Evolutionary conservation across 805 yeast species (phyloP).

Genomic region (Lipomyces yamanashiensis): DNA sequence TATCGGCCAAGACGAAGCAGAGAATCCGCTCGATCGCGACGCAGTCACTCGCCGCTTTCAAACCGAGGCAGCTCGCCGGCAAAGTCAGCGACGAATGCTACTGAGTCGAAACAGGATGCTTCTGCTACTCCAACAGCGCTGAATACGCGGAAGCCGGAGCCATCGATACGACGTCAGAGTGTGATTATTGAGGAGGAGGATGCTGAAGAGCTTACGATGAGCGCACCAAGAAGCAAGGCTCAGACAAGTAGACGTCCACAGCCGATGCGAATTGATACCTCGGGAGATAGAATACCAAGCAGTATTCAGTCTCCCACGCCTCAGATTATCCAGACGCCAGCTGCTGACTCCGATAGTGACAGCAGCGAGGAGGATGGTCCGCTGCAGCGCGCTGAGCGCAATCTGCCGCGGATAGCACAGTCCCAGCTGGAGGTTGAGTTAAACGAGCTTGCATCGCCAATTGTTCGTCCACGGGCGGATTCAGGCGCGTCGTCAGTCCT

Average conservation of each 20-base stretch:
- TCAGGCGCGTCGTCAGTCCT: neutral
- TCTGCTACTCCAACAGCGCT: slow-evolving; percentile 1
- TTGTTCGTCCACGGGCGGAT: neutral
- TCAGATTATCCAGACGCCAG: slow-evolving; percentile 7
- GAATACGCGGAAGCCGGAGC: neutral
- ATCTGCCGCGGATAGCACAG: slow-evolving; percentile 22
- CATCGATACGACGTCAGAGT: slow-evolving; percentile 9
- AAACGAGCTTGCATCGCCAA: neutral
- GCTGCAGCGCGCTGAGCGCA: slow-evolving; percentile 17
- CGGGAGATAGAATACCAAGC: neutral
- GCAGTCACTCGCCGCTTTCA: neutral
- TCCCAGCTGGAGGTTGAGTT: slow-evolving; percentile 11
- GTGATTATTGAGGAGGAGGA: slow-evolving; percentile 20
- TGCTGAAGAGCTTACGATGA: neutral
- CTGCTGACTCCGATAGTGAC: neutral
- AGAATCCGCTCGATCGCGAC: slow-evolving; percentile 3
- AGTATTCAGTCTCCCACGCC: neutral
- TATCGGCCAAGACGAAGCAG: slow-evolving; percentile 4
- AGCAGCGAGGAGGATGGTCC: slow-evolving; percentile 11
- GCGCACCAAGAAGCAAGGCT: neutral
- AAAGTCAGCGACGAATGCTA: neutral
- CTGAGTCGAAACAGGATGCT: neutral
- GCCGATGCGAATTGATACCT: neutral
- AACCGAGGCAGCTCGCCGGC: neutral
- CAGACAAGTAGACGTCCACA: neutral